A percentile compares a stretch with the other conserved stretches of the same genome.
phyloP scores from a whole-genome alignment of 169 alveolate genomes.

The Plasmodium relictum region DNA sequence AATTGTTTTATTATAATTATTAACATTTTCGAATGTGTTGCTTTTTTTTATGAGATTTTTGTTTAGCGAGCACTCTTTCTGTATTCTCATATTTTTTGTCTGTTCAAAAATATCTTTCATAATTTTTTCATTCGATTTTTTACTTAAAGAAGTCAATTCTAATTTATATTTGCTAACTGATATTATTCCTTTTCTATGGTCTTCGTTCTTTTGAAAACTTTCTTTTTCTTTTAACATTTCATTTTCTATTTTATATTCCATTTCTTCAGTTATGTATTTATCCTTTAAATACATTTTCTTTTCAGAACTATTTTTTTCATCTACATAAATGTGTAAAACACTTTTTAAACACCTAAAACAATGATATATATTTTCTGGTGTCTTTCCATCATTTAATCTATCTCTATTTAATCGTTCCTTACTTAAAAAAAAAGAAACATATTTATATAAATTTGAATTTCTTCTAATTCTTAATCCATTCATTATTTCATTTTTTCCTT shows the following conservation, averaged over 20 bases:
- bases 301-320: not conserved
- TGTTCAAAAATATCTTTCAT: constrained; percentile 56
- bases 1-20: not conserved
- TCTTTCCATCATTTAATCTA: constrained; percentile 66
- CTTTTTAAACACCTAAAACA: constrained; percentile 75
- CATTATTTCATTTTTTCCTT: constrained; percentile 73
- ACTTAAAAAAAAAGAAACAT: constrained; percentile 77
- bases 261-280: constrained; percentile 53
- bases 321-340: constrained; percentile 72
- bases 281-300: not conserved
- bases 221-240: constrained; percentile 33
- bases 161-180: constrained; percentile 60
- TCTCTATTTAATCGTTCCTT: constrained; percentile 76
- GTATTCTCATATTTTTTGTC: constrained; percentile 11
- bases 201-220: not conserved
- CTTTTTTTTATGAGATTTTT: constrained; percentile 5
- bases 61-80: not conserved
- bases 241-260: constrained; percentile 64
- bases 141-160: constrained; percentile 43
- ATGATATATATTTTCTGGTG: constrained; percentile 67
- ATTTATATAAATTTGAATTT: constrained; percentile 74
- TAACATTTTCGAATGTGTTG: constrained; percentile 13
- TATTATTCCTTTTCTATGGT: constrained; percentile 54
- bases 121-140: constrained; percentile 68
- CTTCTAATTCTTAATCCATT: constrained; percentile 72